phyloP scores from a whole-genome alignment of 441 rosid genomes.

The Rhodomyrtus psidioides region DNA sequence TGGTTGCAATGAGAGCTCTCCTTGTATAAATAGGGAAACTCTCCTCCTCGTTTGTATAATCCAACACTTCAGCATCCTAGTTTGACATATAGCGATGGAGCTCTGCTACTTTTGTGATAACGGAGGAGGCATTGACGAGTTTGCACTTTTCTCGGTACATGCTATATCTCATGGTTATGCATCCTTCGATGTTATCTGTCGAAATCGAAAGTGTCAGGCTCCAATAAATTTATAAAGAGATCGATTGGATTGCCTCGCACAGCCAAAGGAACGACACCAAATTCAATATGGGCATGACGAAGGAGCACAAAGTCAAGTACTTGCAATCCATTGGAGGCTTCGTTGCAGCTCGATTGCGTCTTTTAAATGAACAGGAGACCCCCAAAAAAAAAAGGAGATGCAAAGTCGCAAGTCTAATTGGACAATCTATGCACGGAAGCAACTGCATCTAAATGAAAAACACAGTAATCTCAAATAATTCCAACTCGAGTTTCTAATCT shows the following conservation, averaged over 20 bases:
- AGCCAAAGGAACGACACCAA: no score
- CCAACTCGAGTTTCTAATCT: no score
- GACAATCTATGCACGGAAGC: no score
- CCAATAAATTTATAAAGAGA: background rate
- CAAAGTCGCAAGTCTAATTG: background rate
- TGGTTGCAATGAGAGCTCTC: no score
- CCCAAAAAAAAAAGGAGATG: background rate
- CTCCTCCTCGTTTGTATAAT: no score
- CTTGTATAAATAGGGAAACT: no score
- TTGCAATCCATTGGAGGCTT: background rate
- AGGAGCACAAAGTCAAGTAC: background rate
- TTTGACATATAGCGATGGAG: background rate
- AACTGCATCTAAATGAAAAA: no score
- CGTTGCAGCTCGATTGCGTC: background rate
- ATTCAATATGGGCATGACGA: no score
- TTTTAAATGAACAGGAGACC: no score
- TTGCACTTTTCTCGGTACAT: background rate
- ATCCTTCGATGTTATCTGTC: background rate
- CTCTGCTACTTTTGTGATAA: no score
- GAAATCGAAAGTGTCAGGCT: background rate
- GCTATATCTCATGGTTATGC: background rate
- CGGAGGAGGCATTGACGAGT: background rate
- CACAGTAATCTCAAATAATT: no score
- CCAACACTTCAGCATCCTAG: background rate
- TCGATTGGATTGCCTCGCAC: background rate